These are phyloP conservation scores for Crithidia acanthocephali DNA, from an alignment of 208 protist genomes.

Conservation along the genomic window DNA sequence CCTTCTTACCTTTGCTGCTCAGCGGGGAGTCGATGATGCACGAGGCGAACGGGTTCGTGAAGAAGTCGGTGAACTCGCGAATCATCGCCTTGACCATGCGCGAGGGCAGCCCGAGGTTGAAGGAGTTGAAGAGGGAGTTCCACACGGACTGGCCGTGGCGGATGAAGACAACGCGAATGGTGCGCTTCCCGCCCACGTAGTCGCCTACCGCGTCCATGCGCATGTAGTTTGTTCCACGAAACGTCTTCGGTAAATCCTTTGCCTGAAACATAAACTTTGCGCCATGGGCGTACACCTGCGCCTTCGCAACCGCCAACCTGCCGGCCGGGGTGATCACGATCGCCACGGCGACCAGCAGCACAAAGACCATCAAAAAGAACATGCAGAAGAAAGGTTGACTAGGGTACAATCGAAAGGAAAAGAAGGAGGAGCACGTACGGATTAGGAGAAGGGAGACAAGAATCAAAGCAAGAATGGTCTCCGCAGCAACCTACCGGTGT, in stretches of 20 bases:
- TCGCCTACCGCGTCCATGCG: constrained; percentile 37
- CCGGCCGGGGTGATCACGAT: constrained; percentile 50
- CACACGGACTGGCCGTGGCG: constrained; percentile 94
- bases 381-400: constrained; percentile 28
- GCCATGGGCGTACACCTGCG: constrained; percentile 58
- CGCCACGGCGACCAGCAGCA: constrained; percentile 53
- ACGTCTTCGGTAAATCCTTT: constrained; percentile 76
- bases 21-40: constrained; percentile 93
- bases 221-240: constrained; percentile 75
- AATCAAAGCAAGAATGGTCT: background rate
- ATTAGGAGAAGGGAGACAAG: constrained; percentile 13
- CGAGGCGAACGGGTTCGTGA: constrained; percentile 81
- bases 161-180: constrained; percentile 90
- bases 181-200: constrained; percentile 51
- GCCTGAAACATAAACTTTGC: constrained; percentile 62
- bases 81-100: constrained; percentile 60
- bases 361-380: constrained; percentile 78
- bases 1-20: constrained; percentile 67
- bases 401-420: background rate
- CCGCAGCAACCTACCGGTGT: no score
- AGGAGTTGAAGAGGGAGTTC: constrained; percentile 92
- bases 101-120: constrained; percentile 56
- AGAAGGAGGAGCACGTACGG: constrained; percentile 11
- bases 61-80: constrained; percentile 61
- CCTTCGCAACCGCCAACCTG: constrained; percentile 52